Evolutionary conservation across 208 protist species (phyloP), one percentile per base, ranked within the genome.

Genomic region (Trypanosoma brucei): DNA sequence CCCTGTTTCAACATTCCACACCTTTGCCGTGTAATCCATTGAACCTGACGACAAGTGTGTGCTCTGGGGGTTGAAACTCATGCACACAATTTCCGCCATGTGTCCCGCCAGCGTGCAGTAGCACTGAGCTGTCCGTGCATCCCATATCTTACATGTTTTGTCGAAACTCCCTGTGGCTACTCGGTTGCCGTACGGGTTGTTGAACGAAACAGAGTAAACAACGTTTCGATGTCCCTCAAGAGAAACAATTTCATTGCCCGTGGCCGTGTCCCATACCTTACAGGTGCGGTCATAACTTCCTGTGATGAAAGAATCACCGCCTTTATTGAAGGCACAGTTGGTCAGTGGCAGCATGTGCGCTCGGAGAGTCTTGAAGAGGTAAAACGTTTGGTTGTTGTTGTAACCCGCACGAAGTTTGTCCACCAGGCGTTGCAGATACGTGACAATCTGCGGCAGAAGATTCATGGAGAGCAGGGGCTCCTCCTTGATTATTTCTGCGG

Each of bases 301-400:
- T 0, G 96, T 98, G 55, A 98, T 93, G 44, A 98, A 98, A 61
- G 87, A 88, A 22, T 93, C 83, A 22, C 96, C 96, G 30, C 73
- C 79, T 68, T 98, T 98, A 86, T 98, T 98, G 80, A 98, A 98
- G 37, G 93, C 95, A 68, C 96, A 98, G 83, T 98, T 98, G 30
- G 97, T 98, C 49, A 98, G 75, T 8, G 97, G 97, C 22, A 98
- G 81, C 78, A 98, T 92, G 80, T 98, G 97, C 8, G 92, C 94
- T 2, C 88, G 80, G n/a, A 98, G 81, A 30, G 92, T 93, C 70
- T 97, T 96, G 76, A 96, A 97, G 22, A 97, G 84, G 55, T 92
- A 95, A 68, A 98, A 98, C 50, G 83, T 92, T 63, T 91, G 83
- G 39, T 82, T 87, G 0, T 68, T 67, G 49, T 90, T 81, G 68